Percentiles rank a stretch among this genome's conserved stretches.
phyloP scores from a whole-genome alignment of 192 early-diverging fungal species.

The Backusella parvicylindrica region DNA sequence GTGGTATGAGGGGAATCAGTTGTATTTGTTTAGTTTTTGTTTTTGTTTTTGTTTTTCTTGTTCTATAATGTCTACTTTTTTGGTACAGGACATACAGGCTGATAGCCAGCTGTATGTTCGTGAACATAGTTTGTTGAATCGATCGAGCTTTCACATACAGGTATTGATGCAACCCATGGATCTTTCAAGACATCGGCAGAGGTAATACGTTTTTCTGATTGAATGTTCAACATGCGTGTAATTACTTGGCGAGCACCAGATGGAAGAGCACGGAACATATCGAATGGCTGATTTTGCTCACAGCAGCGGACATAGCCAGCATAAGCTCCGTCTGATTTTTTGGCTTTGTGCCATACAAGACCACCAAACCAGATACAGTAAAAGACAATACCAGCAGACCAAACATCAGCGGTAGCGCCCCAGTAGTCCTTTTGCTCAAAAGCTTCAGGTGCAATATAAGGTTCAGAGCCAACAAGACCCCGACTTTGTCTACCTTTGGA shows the following conservation, averaged over 20 bases:
- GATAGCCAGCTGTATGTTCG: slow-evolving; percentile 13
- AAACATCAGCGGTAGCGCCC: slow-evolving; percentile 86
- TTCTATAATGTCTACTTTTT: background rate
- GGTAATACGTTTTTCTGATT: slow-evolving; percentile 28
- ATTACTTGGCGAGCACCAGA: slow-evolving; percentile 10
- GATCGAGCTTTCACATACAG: slow-evolving; percentile 16
- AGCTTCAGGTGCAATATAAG: slow-evolving; percentile 97
- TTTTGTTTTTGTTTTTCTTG: background rate
- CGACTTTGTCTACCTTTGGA: slow-evolving; percentile 68
- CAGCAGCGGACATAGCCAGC: slow-evolving; percentile 42
- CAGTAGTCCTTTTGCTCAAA: slow-evolving; percentile 84
- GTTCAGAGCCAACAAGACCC: slow-evolving; percentile 91
- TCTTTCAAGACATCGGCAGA: slow-evolving; percentile 17
- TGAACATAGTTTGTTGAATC: slow-evolving; percentile 12
- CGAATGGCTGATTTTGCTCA: slow-evolving; percentile 20
- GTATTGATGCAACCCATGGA: slow-evolving; percentile 30
- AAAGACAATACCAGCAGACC: slow-evolving; percentile 90
- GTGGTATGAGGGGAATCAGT: background rate
- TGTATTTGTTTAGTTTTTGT: background rate
- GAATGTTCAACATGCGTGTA: slow-evolving; percentile 21
- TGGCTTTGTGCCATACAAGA: slow-evolving; percentile 31
- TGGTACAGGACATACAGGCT: background rate
- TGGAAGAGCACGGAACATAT: slow-evolving; percentile 17
- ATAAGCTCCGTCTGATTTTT: slow-evolving; percentile 28
- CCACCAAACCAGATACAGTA: slow-evolving; percentile 32